Conservation (phyloP, 1,139 yeast species). For the Debaryomyces subglobosus region DNA sequence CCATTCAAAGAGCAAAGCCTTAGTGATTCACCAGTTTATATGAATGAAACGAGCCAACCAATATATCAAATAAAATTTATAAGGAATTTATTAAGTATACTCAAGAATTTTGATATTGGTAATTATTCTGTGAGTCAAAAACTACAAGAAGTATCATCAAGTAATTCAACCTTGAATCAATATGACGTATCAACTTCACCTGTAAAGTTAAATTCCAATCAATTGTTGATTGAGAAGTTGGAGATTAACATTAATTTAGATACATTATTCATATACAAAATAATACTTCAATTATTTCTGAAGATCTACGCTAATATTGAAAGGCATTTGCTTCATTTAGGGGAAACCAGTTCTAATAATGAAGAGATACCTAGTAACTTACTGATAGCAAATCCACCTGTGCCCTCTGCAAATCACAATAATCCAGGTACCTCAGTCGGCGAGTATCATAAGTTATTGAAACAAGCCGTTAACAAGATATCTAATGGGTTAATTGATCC, state of each 20-base stretch:
- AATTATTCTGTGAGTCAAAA: slow-evolving; percentile 6
- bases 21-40: slow-evolving; percentile 6
- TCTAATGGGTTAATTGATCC: slow-evolving; percentile 44
- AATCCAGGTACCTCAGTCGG: slow-evolving; percentile 26
- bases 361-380: slow-evolving; percentile 5
- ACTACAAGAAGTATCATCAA: slow-evolving; percentile 8
- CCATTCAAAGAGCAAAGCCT: slow-evolving; percentile 16
- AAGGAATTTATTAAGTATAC: slow-evolving; percentile 34
- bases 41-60: slow-evolving; percentile 21
- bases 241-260: slow-evolving; percentile 50
- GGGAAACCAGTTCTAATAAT: slow-evolving; percentile 8
- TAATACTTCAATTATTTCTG: slow-evolving; percentile 35
- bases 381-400: slow-evolving; percentile 31
- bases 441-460: slow-evolving; percentile 37
- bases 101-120: slow-evolving; percentile 50
- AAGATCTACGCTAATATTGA: slow-evolving; percentile 31
- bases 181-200: slow-evolving; percentile 31
- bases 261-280: slow-evolving; percentile 43
- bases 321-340: slow-evolving; percentile 16
- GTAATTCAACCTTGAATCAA: slow-evolving; percentile 19
- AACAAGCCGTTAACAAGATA: slow-evolving; percentile 33
- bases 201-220: slow-evolving; percentile 44
- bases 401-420: slow-evolving; percentile 37
- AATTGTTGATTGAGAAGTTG: slow-evolving; percentile 47
- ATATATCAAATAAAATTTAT: slow-evolving; percentile 40